These are phyloP conservation scores for Leptographium galeiforme DNA, from an alignment of 2,329 filamentous ascomycete genomes.

Conservation along the genomic window DNA sequence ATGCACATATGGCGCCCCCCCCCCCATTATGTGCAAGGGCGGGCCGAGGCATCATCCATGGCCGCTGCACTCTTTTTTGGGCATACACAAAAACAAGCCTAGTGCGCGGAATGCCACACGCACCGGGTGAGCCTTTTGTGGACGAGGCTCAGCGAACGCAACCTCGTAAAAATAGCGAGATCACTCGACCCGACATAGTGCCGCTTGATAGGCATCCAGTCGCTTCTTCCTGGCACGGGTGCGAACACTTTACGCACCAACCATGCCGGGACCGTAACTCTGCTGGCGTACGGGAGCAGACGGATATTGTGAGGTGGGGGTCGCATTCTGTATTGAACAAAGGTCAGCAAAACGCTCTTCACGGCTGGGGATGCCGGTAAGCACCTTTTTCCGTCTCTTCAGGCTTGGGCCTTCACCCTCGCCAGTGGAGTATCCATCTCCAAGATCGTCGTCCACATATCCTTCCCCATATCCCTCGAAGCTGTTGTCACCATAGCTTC, in stretches of 20 bases:
- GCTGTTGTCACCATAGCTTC: conserved; percentile 61
- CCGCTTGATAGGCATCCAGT: not conserved
- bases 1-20: no score
- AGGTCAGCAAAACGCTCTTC: conserved; percentile 25
- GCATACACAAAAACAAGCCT: not conserved
- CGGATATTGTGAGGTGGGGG: conserved; percentile 26
- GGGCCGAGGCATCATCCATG: not conserved
- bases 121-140: not conserved
- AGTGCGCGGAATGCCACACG: not conserved
- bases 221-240: not conserved
- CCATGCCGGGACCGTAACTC: conserved; percentile 45
- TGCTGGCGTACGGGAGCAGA: conserved; percentile 31
- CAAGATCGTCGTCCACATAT: conserved; percentile 53
- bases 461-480: conserved; percentile 65
- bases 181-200: not conserved
- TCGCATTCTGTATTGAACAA: conserved; percentile 27
- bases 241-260: conserved; percentile 31
- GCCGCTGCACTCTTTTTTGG: not conserved
- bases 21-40: not conserved
- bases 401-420: conserved; percentile 46
- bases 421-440: conserved; percentile 56
- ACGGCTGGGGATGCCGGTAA: conserved; percentile 15
- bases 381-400: conserved; percentile 55
- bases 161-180: not conserved
- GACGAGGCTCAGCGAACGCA: not conserved